Base-by-base conservation (phyloP, 1,284 basidiomycete species). In the Ganoderma resinaceum region DNA sequence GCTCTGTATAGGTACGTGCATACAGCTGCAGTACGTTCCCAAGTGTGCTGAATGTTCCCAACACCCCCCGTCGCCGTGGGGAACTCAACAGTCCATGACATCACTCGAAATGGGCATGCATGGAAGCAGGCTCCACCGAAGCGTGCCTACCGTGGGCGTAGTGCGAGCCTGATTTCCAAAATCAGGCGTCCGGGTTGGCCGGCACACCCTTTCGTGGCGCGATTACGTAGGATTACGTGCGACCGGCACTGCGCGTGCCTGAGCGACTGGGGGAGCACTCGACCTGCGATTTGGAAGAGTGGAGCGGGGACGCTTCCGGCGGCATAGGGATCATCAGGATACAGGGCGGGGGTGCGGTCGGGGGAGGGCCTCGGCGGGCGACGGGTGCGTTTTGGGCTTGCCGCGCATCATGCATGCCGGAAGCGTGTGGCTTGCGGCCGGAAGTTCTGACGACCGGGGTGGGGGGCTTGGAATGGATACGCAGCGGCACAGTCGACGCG, bases 141-240 rank as follows among this genome's bases (percentile, higher is more conserved):
- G 18, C 18, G 4, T 8, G 20, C 0, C 5, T 23, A 29, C n/a
- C 29, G 52, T n/a, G 55, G 20, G 31, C 18, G 33, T 35, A 20
- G 31, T 35, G 29, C 29, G 55, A 57, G 18, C 52, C 52, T 40
- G 59, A 53, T 53, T 38, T 62, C 52, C 61, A 62, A 62, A 53
- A 62, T 62, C 35, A n/a, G 61, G 61, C 31, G 42, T 16, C 29
- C 61, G 23, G 38, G 14, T 23, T 43, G 29, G n/a, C 61, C 61
- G 61, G n/a, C 29, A 7, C 33, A 11, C 52, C 52, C 14, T 53
- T 18, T n/a, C n/a, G 31, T 55, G 52, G 52, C 42, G 31, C 18
- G 42, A 33, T 46, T 46, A 33, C 31, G 42, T 26, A 35, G 6
- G 42, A 33, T 46, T 46, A 33, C 31, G 42, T 26, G 18, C 6